phyloP scores from a whole-genome alignment of 805 yeast species.

The Candida gorgasii region DNA sequence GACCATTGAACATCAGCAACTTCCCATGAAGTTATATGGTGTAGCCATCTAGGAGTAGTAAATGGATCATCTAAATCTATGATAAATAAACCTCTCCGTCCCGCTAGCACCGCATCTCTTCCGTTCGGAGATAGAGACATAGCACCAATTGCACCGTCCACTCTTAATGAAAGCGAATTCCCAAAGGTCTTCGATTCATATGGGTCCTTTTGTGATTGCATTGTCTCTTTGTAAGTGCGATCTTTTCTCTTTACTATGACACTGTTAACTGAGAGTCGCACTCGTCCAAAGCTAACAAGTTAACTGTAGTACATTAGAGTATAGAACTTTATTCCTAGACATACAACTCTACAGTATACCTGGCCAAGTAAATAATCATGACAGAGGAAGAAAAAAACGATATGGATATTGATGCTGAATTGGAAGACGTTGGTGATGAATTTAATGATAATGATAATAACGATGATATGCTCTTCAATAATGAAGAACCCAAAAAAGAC shows the following conservation, averaged over 20 bases:
- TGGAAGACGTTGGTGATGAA: conserved; percentile 23
- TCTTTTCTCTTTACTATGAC: not conserved
- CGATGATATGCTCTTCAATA: conserved; percentile 5
- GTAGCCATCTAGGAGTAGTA: conserved; percentile 91
- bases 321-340: too few species aligned
- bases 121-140: conserved; percentile 89
- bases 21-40: conserved; percentile 93
- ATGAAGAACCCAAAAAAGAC: conserved; percentile 1
- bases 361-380: too few species aligned
- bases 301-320: not conserved
- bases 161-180: conserved; percentile 76
- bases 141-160: conserved; percentile 90
- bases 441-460: conserved; percentile 23
- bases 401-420: conserved; percentile 11
- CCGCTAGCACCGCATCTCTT: conserved; percentile 90
- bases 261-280: not conserved
- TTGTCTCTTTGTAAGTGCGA: too few species aligned
- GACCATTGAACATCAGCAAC: conserved; percentile 99
- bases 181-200: conserved; percentile 65
- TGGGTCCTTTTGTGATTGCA: conserved; percentile 18
- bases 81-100: conserved; percentile 75
- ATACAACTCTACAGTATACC: too few species aligned
- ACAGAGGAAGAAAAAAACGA: conserved; percentile 19
- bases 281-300: not conserved
- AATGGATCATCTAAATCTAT: conserved; percentile 96